A percentile compares a stretch with the other conserved stretches of the same genome.
phyloP scores from a whole-genome alignment of 768 basidiomycete species.

The Gyrodon lividus region DNA sequence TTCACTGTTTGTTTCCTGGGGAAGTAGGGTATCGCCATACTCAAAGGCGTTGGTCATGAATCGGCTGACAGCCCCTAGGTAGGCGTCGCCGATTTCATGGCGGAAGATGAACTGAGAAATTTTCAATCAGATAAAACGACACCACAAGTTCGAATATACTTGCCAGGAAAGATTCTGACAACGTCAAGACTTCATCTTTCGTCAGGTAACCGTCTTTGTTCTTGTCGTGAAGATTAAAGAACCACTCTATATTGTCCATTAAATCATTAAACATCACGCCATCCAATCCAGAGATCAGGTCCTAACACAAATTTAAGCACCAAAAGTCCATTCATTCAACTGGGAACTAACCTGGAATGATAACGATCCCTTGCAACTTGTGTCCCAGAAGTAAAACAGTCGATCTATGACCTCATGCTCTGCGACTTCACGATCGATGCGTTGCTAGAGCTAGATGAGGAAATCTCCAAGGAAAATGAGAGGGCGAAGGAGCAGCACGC shows the following conservation, averaged over 20 bases:
- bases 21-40: slow-evolving; percentile 91
- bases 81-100: slow-evolving; percentile 93
- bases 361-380: slow-evolving; percentile 72
- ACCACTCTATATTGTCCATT: slow-evolving; percentile 99
- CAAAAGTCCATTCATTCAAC: neutral
- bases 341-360: slow-evolving; percentile 72
- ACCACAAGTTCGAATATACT: neutral
- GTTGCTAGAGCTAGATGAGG: slow-evolving; percentile 51
- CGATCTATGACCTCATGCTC: slow-evolving; percentile 96
- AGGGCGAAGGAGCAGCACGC: slow-evolving; percentile 6
- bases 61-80: slow-evolving; percentile 91
- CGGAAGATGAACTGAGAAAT: slow-evolving; percentile 91
- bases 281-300: slow-evolving; percentile 85
- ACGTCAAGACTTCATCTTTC: slow-evolving; percentile 93
- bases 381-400: slow-evolving; percentile 95
- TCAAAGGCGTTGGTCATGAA: slow-evolving; percentile 99
- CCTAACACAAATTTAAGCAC: slow-evolving; percentile 45
- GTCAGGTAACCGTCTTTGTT: slow-evolving; percentile 94
- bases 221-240: slow-evolving; percentile 94
- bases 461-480: slow-evolving; percentile 2
- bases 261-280: slow-evolving; percentile 94
- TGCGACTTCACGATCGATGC: slow-evolving; percentile 84
- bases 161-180: slow-evolving; percentile 93
- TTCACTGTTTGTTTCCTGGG: slow-evolving; percentile 35
- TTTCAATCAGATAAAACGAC: slow-evolving; percentile 3